phyloP scores from a whole-genome alignment of 345 rosid genomes.

The Gossypium ekmanianum region DNA sequence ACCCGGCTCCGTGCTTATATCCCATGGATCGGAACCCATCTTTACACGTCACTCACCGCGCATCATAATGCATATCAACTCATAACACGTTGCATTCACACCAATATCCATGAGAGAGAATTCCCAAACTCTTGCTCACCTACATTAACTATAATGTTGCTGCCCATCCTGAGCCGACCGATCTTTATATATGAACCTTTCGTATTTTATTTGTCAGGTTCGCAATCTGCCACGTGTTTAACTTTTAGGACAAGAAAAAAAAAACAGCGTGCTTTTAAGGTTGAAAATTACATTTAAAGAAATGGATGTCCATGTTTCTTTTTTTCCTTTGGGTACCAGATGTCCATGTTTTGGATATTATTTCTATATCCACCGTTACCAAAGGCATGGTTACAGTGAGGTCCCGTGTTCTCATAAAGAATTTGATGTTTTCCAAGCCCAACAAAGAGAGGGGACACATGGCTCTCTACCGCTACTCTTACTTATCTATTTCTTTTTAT shows the following conservation, averaged over 20 bases:
- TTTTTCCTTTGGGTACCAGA: no score
- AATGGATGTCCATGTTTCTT: no score
- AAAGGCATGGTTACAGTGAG: background rate
- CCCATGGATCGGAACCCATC: slow-evolving; percentile 18
- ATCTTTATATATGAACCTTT: no score
- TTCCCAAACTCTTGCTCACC: background rate
- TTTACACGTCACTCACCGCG: slow-evolving; percentile 15
- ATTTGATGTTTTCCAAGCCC: slow-evolving; percentile 5
- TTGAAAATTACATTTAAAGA: no score
- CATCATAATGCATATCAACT: no score
- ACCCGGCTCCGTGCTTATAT: slow-evolving; percentile 17
- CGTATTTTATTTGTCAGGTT: background rate
- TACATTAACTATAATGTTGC: slow-evolving; percentile 4
- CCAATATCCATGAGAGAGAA: no score
- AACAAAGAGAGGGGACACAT: slow-evolving; percentile 22
- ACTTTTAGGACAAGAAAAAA: background rate
- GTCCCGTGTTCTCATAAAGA: slow-evolving; percentile 29
- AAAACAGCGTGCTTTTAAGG: no score
- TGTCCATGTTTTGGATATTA: background rate
- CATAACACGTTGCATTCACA: no score
- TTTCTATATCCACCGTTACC: background rate
- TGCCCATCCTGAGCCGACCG: background rate
- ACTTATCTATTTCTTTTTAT: background rate
- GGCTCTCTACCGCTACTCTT: slow-evolving; percentile 8
- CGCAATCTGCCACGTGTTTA: background rate